Evolutionary conservation across 306 rosid species (phyloP), one percentile per base, ranked within the genome.

Genomic region (Quillaja saponaria): DNA sequence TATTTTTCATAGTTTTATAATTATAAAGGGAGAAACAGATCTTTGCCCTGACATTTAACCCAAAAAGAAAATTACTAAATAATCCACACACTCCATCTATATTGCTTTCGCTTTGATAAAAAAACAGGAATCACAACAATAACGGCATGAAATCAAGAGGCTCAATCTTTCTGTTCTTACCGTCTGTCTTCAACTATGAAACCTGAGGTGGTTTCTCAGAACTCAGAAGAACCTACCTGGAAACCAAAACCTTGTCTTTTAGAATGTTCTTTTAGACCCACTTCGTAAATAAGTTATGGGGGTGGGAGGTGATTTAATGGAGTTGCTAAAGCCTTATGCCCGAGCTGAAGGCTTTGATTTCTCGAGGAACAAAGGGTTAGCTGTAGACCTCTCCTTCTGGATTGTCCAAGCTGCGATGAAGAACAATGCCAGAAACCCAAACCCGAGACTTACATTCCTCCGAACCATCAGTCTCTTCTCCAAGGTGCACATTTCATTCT

Each of bases 301-400:
- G 3, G 84, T 86, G 13, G 89, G 88, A 50, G 96, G 91, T 37
- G 71, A 85, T 69, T 86, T 92, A 80, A 88, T 95, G 98, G 96
- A 92, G 46, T 72, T 82, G 76, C 75, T 88, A 28, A 88, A 86
- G 62, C 98, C 96, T 44, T 85, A 81, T 53, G 80, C 86, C 20
- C 84, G 83, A 31, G 58, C 57, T 61, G 89, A 86, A 79, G 95
- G 89, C 51, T 83, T 83, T 50, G 94, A 92, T 81, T 92, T 88
- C 85, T 83, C 88, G 68, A 83, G 90, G 67, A 75, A 92, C 90
- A 92, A 92, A 80, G 95, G 98, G 44, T 90, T 92, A 38, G 98
- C 95, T 42, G 82, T 92, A 35, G 98, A 92, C 75, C 92, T 92
- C 19, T 86, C 96, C 13, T 81, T 81, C 68, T 92, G 96, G 98